Evolutionary conservation across 805 yeast species (phyloP).

Genomic region (Metschnikowia vanudenii): DNA sequence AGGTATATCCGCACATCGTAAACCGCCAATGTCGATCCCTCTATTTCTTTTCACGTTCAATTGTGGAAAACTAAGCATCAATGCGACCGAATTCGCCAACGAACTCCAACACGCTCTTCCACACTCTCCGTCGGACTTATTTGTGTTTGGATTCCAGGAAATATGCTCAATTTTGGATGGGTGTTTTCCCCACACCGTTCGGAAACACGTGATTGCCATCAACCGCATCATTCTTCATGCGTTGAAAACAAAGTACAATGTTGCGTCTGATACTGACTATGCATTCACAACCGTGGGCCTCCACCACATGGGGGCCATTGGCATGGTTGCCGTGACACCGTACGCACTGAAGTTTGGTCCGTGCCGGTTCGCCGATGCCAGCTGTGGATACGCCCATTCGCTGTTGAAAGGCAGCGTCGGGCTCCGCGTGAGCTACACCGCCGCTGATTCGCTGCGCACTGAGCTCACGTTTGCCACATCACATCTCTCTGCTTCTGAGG

Average conservation of each 20-base stretch:
- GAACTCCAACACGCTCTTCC: constrained; percentile 30
- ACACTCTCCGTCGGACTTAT: constrained; percentile 41
- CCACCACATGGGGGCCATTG: constrained; percentile 57
- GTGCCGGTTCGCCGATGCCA: constrained; percentile 32
- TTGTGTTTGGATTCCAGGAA: constrained; percentile 69
- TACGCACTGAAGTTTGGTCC: constrained; percentile 31
- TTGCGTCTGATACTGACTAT: constrained; percentile 16
- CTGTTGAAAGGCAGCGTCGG: constrained; percentile 77
- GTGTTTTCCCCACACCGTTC: constrained; percentile 39
- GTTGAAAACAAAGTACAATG: constrained; percentile 33
- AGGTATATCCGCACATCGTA: no score
- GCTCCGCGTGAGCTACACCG: constrained; percentile 43
- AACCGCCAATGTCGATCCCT: constrained; percentile 16
- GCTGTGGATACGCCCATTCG: constrained; percentile 59
- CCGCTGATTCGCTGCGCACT: constrained; percentile 16
- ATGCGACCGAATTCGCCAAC: constrained; percentile 29
- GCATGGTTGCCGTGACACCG: constrained; percentile 51
- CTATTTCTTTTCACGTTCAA: constrained; percentile 51
- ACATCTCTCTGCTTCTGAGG: constrained; percentile 82
- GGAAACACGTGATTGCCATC: constrained; percentile 35
- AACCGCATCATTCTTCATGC: constrained; percentile 34
- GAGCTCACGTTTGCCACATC: constrained; percentile 63
- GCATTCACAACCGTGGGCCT: constrained; percentile 43
- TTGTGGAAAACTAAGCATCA: constrained; percentile 49
- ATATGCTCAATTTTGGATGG: constrained; percentile 56